Conservation (phyloP, 768 basidiomycete species). For the Lentinula boryana region DNA sequence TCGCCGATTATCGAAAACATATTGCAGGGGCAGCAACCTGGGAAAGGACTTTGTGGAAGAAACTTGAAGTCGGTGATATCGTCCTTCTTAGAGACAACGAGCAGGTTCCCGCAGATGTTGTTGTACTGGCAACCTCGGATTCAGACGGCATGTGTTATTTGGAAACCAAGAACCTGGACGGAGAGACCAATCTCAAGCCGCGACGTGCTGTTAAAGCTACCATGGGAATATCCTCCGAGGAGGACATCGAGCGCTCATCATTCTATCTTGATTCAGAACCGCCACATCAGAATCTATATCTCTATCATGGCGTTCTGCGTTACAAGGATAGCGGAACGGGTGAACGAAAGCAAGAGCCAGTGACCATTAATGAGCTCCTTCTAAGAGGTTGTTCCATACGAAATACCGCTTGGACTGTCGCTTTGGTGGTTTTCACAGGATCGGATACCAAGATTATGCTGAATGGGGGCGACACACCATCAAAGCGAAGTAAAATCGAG, state of each 20-base stretch:
- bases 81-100: constrained; percentile 90
- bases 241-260: constrained; percentile 81
- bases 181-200: constrained; percentile 94
- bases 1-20: constrained; percentile 75
- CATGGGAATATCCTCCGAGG: constrained; percentile 69
- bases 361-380: constrained; percentile 89
- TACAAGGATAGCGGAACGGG: constrained; percentile 53
- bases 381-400: constrained; percentile 87
- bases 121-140: constrained; percentile 89
- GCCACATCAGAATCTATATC: constrained; percentile 88
- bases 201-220: constrained; percentile 76
- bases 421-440: constrained; percentile 91
- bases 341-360: constrained; percentile 56
- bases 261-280: constrained; percentile 93
- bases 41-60: constrained; percentile 98
- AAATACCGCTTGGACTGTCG: constrained; percentile 90
- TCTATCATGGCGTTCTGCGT: constrained; percentile 80
- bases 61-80: constrained; percentile 95
- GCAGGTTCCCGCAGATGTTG: constrained; percentile 93
- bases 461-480: constrained; percentile 89
- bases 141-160: constrained; percentile 89
- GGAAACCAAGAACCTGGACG: constrained; percentile 97
- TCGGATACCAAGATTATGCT: constrained; percentile 90
- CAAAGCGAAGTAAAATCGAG: constrained; percentile 97
- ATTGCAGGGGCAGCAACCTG: constrained; percentile 71